Conservation (phyloP, 805 yeast genomes). For the Metschnikowia lochheadii region DNA sequence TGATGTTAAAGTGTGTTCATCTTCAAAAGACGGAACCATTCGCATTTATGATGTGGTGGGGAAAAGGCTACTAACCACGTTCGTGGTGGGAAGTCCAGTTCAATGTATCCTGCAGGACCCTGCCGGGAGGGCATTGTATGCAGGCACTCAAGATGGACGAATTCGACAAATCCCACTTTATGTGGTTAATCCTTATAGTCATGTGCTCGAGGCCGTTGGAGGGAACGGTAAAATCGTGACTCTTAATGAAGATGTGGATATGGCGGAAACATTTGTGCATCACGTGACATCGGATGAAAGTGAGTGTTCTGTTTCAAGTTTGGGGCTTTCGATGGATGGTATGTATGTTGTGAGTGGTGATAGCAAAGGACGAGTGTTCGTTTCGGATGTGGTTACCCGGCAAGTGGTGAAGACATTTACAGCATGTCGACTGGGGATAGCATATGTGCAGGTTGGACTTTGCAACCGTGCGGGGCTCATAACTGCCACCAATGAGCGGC, state of each 20-base stretch:
- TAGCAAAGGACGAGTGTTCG: constrained; percentile 58
- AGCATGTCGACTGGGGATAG: constrained; percentile 34
- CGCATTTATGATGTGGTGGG: constrained; percentile 60
- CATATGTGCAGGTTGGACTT: constrained; percentile 24
- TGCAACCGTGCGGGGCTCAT: constrained; percentile 19
- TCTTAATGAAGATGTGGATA: constrained; percentile 47
- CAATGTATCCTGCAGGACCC: constrained; percentile 66
- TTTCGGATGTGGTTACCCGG: constrained; percentile 66
- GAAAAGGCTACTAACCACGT: constrained; percentile 55
- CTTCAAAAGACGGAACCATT: constrained; percentile 70
- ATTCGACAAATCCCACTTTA: constrained; percentile 56
- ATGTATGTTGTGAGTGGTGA: constrained; percentile 72
- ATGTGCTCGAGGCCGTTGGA: constrained; percentile 56
- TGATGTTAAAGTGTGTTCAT: constrained; percentile 64
- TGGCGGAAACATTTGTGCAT: constrained; percentile 49
- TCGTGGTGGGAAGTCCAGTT: constrained; percentile 60
- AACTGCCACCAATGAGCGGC: constrained; percentile 26
- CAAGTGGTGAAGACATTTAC: constrained; percentile 60
- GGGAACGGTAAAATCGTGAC: constrained; percentile 52
- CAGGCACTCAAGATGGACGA: constrained; percentile 62
- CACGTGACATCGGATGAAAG: constrained; percentile 24
- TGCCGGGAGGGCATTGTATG: constrained; percentile 69
- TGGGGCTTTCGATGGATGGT: constrained; percentile 71
- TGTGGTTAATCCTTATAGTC: constrained; percentile 28
- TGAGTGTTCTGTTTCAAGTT: constrained; percentile 40